A percentile compares a stretch with the other conserved stretches of the same genome.
phyloP scores from a whole-genome alignment of 2,329 filamentous ascomycete genomes.

The Fusarium sambucinum region DNA sequence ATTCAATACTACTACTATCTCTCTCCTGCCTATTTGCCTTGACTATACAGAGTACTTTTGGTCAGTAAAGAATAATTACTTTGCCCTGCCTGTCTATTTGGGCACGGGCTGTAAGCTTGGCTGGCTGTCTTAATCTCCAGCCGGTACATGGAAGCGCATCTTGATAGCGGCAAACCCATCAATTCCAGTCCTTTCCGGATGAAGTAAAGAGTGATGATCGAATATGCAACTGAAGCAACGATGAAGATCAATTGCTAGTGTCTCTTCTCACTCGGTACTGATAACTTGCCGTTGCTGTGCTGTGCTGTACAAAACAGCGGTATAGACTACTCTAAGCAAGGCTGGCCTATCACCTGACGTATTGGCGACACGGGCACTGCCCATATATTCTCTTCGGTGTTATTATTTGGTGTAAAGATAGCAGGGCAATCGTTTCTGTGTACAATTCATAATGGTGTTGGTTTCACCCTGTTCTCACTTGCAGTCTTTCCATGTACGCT shows the following conservation, averaged over 20 bases:
- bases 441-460: background rate
- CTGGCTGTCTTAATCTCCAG: conserved; percentile 16
- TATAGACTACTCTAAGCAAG: conserved; percentile 26
- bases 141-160: conserved; percentile 13
- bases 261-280: conserved; percentile 7
- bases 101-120: background rate
- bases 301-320: conserved; percentile 19
- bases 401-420: conserved; percentile 23
- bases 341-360: conserved; percentile 27
- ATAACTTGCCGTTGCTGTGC: background rate
- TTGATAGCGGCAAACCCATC: conserved; percentile 38
- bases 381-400: conserved; percentile 3
- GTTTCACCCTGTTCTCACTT: background rate
- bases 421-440: background rate
- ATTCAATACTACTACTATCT: conserved; percentile 8
- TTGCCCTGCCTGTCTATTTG: background rate
- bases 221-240: conserved; percentile 2
- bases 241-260: conserved; percentile 22
- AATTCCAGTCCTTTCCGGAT: conserved; percentile 38
- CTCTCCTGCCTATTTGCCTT: background rate
- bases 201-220: conserved; percentile 22
- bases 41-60: background rate
- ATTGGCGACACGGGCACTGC: conserved; percentile 16
- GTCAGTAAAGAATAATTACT: conserved; percentile 5
- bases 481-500: background rate